phyloP scores from a whole-genome alignment of 23 red algal genomes.

The Gracilaria domingensis region DNA sequence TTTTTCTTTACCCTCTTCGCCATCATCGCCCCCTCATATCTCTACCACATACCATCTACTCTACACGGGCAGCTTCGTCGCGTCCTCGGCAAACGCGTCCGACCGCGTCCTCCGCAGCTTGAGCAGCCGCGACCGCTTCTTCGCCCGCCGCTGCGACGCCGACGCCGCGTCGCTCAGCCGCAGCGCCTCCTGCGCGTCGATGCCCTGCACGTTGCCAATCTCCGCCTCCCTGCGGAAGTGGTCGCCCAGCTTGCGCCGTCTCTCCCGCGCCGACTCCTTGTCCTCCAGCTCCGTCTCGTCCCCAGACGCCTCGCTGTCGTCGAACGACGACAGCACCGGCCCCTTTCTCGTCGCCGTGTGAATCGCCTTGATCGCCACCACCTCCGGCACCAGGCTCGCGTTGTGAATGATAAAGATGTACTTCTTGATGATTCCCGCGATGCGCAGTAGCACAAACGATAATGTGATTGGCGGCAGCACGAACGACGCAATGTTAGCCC shows the following conservation, averaged over 20 bases:
- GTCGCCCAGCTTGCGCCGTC: slow-evolving; percentile 28
- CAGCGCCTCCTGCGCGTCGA: slow-evolving; percentile 28
- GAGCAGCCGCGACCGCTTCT: slow-evolving; percentile 12
- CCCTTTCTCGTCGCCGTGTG: slow-evolving; percentile 37
- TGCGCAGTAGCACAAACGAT: slow-evolving; percentile 70
- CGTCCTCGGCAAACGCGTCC: slow-evolving; percentile 3
- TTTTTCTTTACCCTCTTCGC: neutral
- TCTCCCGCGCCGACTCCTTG: slow-evolving; percentile 41
- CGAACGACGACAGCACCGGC: slow-evolving; percentile 9
- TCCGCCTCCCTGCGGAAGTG: slow-evolving; percentile 57
- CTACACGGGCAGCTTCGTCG: neutral
- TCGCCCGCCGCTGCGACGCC: slow-evolving; percentile 11
- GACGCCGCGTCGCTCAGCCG: slow-evolving; percentile 31
- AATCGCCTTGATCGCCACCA: slow-evolving; percentile 66
- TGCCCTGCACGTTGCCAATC: slow-evolving; percentile 39
- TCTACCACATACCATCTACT: too few relatives aligned
- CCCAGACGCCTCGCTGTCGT: slow-evolving; percentile 49
- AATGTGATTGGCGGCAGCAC: slow-evolving; percentile 47
- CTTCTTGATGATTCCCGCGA: slow-evolving; percentile 64
- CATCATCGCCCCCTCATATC: too few relatives aligned
- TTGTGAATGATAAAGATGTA: slow-evolving; percentile 81
- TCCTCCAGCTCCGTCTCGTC: slow-evolving; percentile 67
- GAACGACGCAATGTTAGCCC: slow-evolving; percentile 52
- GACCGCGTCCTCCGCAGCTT: slow-evolving; percentile 14
- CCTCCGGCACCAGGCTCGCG: slow-evolving; percentile 69